Evolutionary conservation across 169 alveolate species (phyloP).

Genomic region (Cryptosporidium andersoni): DNA sequence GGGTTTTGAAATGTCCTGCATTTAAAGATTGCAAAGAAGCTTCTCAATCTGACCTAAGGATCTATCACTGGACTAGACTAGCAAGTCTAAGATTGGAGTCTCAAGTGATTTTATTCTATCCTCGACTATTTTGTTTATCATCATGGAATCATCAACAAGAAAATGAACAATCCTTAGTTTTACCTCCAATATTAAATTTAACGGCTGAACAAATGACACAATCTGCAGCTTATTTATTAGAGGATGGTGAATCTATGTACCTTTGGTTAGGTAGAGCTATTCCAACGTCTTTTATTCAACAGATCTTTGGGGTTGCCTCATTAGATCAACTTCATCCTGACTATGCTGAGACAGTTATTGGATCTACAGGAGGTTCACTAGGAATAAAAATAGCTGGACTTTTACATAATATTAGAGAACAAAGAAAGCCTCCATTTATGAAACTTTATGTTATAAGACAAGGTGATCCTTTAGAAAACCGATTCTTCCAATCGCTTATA

Average conservation of each 20-base stretch:
- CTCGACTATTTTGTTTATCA: conserved; percentile 81
- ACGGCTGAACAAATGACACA: conserved; percentile 83
- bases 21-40: conserved; percentile 83
- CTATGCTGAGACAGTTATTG: conserved; percentile 69
- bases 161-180: conserved; percentile 69
- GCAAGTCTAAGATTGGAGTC: conserved; percentile 79
- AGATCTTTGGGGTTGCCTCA: conserved; percentile 71
- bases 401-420: conserved; percentile 77
- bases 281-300: conserved; percentile 58
- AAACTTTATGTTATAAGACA: conserved; percentile 68
- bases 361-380: conserved; percentile 73
- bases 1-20: conserved; percentile 82
- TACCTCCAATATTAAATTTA: conserved; percentile 79
- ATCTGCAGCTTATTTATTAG: conserved; percentile 86
- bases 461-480: conserved; percentile 69
- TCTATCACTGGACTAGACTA: conserved; percentile 82
- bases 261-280: conserved; percentile 87
- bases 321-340: conserved; percentile 71
- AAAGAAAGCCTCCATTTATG: conserved; percentile 73
- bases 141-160: conserved; percentile 67
- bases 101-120: conserved; percentile 82
- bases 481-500: conserved; percentile 50
- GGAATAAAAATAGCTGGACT: conserved; percentile 79
- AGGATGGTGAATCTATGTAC: conserved; percentile 86
- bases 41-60: conserved; percentile 79